phyloP scores from a whole-genome alignment of 495 filamentous ascomycete species.

The Trichoderma gamsii region DNA sequence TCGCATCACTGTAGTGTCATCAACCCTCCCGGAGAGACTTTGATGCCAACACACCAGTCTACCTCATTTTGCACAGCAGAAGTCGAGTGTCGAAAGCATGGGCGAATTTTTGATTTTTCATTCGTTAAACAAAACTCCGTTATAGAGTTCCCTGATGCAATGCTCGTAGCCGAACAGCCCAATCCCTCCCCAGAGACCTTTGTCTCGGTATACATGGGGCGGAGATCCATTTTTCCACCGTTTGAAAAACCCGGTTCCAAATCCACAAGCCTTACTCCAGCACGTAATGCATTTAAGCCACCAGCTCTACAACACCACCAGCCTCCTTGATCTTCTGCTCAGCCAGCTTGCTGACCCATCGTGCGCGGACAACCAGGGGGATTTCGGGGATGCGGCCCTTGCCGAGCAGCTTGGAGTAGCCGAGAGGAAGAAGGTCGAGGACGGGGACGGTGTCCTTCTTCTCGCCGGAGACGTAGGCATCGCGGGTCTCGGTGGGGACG shows the following conservation, averaged over 20 bases:
- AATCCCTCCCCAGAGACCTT: conserved; percentile 12
- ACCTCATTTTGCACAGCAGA: background rate
- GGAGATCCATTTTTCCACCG: conserved; percentile 15
- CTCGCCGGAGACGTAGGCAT: conserved; percentile 67
- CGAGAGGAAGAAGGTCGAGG: conserved; percentile 83
- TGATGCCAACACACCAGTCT: background rate
- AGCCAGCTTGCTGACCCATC: conserved; percentile 81
- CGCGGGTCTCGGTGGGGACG: conserved; percentile 73
- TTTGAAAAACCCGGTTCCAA: conserved; percentile 11
- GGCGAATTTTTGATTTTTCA: conserved; percentile 16
- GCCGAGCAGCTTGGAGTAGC: conserved; percentile 89
- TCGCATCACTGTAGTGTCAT: background rate
- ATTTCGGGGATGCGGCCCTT: conserved; percentile 85
- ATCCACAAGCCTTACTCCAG: conserved; percentile 16
- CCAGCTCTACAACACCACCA: conserved; percentile 85
- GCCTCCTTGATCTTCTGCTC: conserved; percentile 94
- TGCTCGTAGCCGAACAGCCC: conserved; percentile 17
- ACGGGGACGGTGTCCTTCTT: conserved; percentile 80
- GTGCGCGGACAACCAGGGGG: conserved; percentile 79
- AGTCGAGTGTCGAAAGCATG: background rate
- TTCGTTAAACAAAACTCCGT: conserved; percentile 21
- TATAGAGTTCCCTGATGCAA: conserved; percentile 21
- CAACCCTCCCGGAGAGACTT: background rate
- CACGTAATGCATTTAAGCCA: conserved; percentile 56
- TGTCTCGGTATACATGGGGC: conserved; percentile 9